Evolutionary conservation across 208 protist genomes (phyloP), one percentile per base, ranked within the genome.

Genomic region (Tritrichomonas foetus): DNA sequence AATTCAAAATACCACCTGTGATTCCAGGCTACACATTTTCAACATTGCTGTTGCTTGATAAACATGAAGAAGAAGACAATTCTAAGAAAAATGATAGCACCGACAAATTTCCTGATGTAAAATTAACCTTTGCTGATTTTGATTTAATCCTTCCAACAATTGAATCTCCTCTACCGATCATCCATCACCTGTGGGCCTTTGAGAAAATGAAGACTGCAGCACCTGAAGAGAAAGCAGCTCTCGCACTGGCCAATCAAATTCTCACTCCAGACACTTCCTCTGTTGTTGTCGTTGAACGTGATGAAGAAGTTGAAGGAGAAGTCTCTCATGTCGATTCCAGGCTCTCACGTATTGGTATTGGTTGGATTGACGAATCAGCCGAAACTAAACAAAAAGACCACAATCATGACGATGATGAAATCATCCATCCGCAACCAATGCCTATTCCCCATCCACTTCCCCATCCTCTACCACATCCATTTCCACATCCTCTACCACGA

Each of bases 261-360:
- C 8, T 84, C 0, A 84, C 74, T 1, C 74, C 74, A 22, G 74
- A 84, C 22, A 84, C 1, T 30, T 13, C 74, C 22, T 49, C 41
- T 44, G 22, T 84, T 84, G 44, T 44, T n/a, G 44, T 53, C n/a
- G 14, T 84, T 44, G 74, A 84, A n/a, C 33, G 74, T n/a, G 74
- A 84, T n/a, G 74, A 84, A 84, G 74, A 84, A 84, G 36, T 84
- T 14, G 74, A 84, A 84, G 74, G 74, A 9, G 74, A 84, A n/a
- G 20, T 84, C 16, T 47, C 74, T 1, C 44, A 47, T 33, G 74
- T 84, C 53, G 41, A 84, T 25, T 47, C 74, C 22, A 9, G 36
- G 0, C 3, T 84, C 16, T 53, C 41, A 25, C 1, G 5, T 13
- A 20, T 53, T 22, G 74, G 74, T 53, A 5, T 84, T 9, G n/a